Percentiles rank a stretch among this genome's conserved stretches.
These are phyloP conservation scores for Bigelowiella natans DNA, from an alignment of 78 protist species.

Conservation along the genomic window DNA sequence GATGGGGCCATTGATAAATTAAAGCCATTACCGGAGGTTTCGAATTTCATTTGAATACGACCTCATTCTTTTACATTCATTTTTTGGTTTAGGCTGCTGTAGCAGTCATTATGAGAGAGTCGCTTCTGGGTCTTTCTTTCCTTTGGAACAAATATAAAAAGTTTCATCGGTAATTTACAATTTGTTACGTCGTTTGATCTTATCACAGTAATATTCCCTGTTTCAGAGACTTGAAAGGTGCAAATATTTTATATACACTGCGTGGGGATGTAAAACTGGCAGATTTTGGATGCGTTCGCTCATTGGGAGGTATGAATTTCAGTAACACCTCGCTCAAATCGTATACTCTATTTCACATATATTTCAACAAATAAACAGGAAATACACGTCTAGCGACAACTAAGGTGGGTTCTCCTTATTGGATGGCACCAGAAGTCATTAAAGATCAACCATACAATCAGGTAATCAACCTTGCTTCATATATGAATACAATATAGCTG, in stretches of 20 bases:
- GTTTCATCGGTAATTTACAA: too few species aligned
- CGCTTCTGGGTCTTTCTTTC: background rate
- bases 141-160: background rate
- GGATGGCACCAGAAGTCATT: slow-evolving; percentile 51
- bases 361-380: background rate
- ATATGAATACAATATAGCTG: background rate
- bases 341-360: background rate
- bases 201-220: too few species aligned
- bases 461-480: background rate
- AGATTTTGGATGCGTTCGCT: background rate
- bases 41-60: too few species aligned
- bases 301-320: too few species aligned
- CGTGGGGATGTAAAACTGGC: background rate
- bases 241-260: background rate
- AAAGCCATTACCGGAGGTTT: background rate
- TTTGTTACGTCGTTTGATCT: too few species aligned
- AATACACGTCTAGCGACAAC: background rate
- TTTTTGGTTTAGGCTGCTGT: background rate
- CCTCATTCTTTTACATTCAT: too few species aligned
- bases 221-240: background rate
- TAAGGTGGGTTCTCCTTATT: slow-evolving; percentile 33
- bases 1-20: background rate
- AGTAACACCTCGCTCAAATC: too few species aligned
- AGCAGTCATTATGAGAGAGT: background rate
- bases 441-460: background rate